These are phyloP conservation scores for Eutypella sp. DNA, from an alignment of 2,329 filamentous ascomycete species.

Conservation along the genomic window DNA sequence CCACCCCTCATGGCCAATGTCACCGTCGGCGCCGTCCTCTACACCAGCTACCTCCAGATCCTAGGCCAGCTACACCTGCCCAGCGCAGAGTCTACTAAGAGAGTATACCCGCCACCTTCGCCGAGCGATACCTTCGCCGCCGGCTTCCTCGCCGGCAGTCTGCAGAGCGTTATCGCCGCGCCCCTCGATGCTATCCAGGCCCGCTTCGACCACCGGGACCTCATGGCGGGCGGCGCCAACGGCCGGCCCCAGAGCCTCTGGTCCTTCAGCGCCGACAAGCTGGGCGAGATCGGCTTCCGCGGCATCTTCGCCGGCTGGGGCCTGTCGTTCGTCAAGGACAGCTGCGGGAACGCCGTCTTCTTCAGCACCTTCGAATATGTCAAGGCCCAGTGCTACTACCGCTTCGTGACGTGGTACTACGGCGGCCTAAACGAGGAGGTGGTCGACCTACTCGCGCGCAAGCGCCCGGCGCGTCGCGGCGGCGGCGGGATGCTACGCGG, in stretches of 20 bases:
- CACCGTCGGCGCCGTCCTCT: constrained; percentile 67
- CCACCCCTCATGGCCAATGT: constrained; percentile 72
- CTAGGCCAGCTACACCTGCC: constrained; percentile 63
- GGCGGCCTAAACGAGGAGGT: constrained; percentile 50
- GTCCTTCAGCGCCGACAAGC: constrained; percentile 62
- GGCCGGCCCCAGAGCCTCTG: constrained; percentile 60
- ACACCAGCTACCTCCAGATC: constrained; percentile 70
- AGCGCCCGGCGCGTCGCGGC: constrained; percentile 31
- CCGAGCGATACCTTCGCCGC: constrained; percentile 62
- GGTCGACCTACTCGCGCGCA: constrained; percentile 44
- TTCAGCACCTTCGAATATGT: constrained; percentile 73
- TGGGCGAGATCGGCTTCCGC: constrained; percentile 65
- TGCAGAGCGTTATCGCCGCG: constrained; percentile 69
- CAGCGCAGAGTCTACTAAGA: constrained; percentile 50
- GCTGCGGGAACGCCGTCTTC: constrained; percentile 64
- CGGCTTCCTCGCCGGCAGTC: constrained; percentile 61
- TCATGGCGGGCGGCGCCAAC: constrained; percentile 36
- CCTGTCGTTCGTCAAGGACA: constrained; percentile 64
- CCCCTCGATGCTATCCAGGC: constrained; percentile 73
- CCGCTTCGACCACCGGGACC: constrained; percentile 57
- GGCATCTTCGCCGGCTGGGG: constrained; percentile 73
- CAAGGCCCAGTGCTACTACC: constrained; percentile 69
- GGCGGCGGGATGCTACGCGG: neutral
- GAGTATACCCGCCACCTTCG: constrained; percentile 65
- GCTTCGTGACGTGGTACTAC: constrained; percentile 67